phyloP scores from a whole-genome alignment of 2,329 filamentous ascomycete species.

The Talaromyces verruculosus region DNA sequence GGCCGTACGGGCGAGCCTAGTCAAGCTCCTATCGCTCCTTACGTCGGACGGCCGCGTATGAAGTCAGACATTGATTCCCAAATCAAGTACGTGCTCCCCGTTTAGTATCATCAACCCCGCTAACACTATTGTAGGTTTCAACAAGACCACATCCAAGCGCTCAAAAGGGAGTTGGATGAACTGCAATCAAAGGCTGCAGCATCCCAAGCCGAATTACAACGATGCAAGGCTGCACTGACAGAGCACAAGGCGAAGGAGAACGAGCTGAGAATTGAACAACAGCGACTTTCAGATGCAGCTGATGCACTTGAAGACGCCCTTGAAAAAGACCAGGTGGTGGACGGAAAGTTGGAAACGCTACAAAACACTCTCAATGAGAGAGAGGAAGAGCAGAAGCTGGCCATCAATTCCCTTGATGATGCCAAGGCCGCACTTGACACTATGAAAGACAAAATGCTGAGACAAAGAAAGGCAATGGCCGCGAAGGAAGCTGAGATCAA shows the following conservation, averaged over 20 bases:
- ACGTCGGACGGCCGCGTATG: constrained; percentile 65
- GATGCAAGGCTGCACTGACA: constrained; percentile 51
- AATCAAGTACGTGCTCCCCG: constrained; percentile 49
- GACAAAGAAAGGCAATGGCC: constrained; percentile 32
- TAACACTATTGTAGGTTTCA: constrained; percentile 40
- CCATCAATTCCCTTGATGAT: constrained; percentile 52
- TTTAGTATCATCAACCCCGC: not conserved
- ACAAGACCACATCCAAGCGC: constrained; percentile 50
- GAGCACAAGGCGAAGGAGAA: constrained; percentile 51
- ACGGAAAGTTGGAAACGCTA: constrained; percentile 63
- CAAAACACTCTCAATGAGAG: constrained; percentile 59
- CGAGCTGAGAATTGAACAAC: constrained; percentile 56
- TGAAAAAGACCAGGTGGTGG: constrained; percentile 59
- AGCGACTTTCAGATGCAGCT: constrained; percentile 62
- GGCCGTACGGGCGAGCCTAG: constrained; percentile 51
- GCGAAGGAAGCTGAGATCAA: constrained; percentile 38
- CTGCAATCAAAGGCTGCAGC: constrained; percentile 52
- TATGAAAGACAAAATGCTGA: constrained; percentile 39
- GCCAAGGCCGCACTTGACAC: constrained; percentile 46
- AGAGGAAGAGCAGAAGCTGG: constrained; percentile 48
- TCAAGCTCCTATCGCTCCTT: constrained; percentile 55
- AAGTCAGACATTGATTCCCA: constrained; percentile 71
- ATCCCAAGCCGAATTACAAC: constrained; percentile 51
- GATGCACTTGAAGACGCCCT: constrained; percentile 67
- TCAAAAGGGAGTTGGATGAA: constrained; percentile 56